Conservation (phyloP, 208 protist species). For the Crithidia sp. region DNA sequence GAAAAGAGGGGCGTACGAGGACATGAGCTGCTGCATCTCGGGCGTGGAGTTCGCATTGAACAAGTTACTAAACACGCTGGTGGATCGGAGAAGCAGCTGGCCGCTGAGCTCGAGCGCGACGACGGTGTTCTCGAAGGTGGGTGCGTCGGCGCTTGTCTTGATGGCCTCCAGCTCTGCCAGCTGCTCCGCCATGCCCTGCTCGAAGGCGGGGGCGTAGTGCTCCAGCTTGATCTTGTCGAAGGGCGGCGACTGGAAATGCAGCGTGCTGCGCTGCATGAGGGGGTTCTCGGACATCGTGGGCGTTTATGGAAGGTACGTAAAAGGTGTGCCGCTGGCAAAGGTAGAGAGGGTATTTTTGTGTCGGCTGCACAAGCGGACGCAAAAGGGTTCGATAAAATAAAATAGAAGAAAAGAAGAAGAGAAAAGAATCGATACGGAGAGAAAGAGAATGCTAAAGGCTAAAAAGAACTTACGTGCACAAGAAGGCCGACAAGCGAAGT, state of each 20-base stretch:
- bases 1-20: conserved; percentile 43
- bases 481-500: not conserved
- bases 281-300: conserved; percentile 39
- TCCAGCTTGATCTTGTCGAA: conserved; percentile 54
- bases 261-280: conserved; percentile 43
- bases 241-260: conserved; percentile 41
- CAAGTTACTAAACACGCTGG: conserved; percentile 47
- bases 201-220: conserved; percentile 67
- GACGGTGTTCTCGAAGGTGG: conserved; percentile 67
- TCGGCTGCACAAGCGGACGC: not conserved
- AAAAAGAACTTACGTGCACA: not conserved
- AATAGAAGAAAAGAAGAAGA: not conserved
- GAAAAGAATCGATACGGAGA: not conserved
- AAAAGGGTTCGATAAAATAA: not conserved
- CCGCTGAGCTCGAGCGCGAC: conserved; percentile 49
- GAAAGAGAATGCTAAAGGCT: not conserved
- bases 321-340: no score
- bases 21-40: conserved; percentile 50
- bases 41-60: conserved; percentile 43
- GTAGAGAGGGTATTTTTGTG: no score
- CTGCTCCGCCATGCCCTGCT: conserved; percentile 52
- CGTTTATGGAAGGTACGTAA: no score
- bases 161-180: conserved; percentile 44
- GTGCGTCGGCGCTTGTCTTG: conserved; percentile 18
- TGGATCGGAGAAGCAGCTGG: conserved; percentile 24